Evolutionary conservation across 1,284 basidiomycete species (phyloP), one percentile per base, ranked within the genome.

Genomic region (Sanghuangporus sanghuang): DNA sequence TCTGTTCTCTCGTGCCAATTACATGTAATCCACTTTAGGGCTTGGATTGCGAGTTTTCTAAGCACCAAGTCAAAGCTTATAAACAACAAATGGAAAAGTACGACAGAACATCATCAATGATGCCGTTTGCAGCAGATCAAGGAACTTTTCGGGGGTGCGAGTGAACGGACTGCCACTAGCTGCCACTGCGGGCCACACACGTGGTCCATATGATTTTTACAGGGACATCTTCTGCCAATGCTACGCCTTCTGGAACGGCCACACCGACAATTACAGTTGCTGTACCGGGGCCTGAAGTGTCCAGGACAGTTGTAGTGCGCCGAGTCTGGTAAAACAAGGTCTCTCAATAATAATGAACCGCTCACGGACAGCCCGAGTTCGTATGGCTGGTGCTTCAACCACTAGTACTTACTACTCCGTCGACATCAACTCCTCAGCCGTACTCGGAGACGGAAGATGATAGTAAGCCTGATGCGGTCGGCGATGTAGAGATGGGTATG

Each of bases 361-460:
- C 69, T 59, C 53, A 36, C 56, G 73, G 8, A 65, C 65, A 53
- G 69, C 73, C 57, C 74, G 75, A 52, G 69, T 73, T 54, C 74
- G 72, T 39, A 71, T 71, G 62, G 73, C 77, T 3, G 73, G 78
- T 4, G 78, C 81, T 0, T 80, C 82, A 0, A 78, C 80, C 0
- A 2, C 27, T 27, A 27, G 27, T n/a, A n/a, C n/a, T n/a, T n/a
- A n/a, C n/a, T 27, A 81, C 83, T 1, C 81, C 82, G 18, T 83
- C 84, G n/a, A 80, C 80, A 0, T 80, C 78, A 18, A 79, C 78
- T 32, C 87, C 86, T 0, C 77, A 85, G 11, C 81, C 85, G 0
- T 86, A 90, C 61, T 89, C 87, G 0, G 88, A 90, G 74, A 89
- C 87, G 0, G 89, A 91, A 72, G 87, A 88, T 65, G 88, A 69